phyloP scores from a whole-genome alignment of 768 basidiomycete species.

The Phanerochaete carnosa region DNA sequence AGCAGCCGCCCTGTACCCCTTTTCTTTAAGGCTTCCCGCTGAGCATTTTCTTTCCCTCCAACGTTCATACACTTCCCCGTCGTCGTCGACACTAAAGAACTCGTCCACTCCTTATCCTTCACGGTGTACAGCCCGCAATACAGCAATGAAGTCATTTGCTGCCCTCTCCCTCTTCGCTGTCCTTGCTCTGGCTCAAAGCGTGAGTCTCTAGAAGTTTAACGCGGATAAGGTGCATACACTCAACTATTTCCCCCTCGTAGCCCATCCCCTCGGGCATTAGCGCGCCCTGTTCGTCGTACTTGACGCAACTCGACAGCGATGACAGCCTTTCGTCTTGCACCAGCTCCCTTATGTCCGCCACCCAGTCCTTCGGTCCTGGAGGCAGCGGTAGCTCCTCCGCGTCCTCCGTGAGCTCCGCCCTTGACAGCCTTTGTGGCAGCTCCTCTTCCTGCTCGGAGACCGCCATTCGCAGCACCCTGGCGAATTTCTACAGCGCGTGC shows the following conservation, averaged over 20 bases:
- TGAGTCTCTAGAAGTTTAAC: constrained; percentile 25
- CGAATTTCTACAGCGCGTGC: constrained; percentile 72
- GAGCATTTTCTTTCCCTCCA: constrained; percentile 9
- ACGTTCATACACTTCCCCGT: constrained; percentile 22
- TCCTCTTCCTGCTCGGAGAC: constrained; percentile 51
- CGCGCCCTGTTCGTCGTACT: constrained; percentile 50
- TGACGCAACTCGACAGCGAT: constrained; percentile 63
- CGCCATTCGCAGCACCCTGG: constrained; percentile 57
- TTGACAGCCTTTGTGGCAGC: constrained; percentile 54
- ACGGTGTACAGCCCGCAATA: constrained; percentile 34
- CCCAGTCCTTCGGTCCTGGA: constrained; percentile 49
- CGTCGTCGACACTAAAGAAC: constrained; percentile 35
- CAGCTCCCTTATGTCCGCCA: constrained; percentile 53
- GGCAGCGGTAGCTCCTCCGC: constrained; percentile 35
- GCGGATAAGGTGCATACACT: background rate
- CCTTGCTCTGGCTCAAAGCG: constrained; percentile 48
- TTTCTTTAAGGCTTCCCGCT: background rate
- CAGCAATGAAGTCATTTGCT: constrained; percentile 52
- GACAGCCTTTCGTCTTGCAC: constrained; percentile 58
- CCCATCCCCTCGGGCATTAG: constrained; percentile 72
- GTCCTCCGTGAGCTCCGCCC: constrained; percentile 44
- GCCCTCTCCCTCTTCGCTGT: constrained; percentile 50
- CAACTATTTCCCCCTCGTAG: constrained; percentile 31
- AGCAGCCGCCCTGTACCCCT: background rate
- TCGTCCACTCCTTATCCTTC: constrained; percentile 33